Base-by-base conservation (phyloP, 192 early-diverging fungal genomes). In the Coemansia sp. region DNA sequence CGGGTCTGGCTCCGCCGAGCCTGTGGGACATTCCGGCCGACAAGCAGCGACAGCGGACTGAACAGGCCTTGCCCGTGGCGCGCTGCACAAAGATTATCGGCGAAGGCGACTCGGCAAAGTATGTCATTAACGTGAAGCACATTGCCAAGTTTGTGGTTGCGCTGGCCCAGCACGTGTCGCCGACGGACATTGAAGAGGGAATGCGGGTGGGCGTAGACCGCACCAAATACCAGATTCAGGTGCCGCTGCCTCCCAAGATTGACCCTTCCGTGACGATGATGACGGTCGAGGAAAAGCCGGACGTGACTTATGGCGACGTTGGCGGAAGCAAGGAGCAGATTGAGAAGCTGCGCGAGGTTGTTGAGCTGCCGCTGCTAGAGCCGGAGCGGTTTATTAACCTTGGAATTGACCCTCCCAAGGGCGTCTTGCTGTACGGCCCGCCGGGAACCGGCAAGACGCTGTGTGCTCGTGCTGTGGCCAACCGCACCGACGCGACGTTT, bases 291-390 rank as follows among this genome's bases (percentile, higher is more conserved):
- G 97, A 99, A 71, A 99, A 99, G 75, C 97, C 97, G 3, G 97
- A 99, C 81, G 94, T 99, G n/a, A 99, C 97, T 8, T 99, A 99
- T 57, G 83, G 84, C 41, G 95, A 99, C 78, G 90, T 99, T n/a
- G 97, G 97, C 65, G 97, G 97, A 33, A 94, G 97, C 82, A 99
- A 99, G 69, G 97, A 99, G 65, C 95, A 98, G 70, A 98, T 99
- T 77, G 97, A 99, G 62, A 97, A 98, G 83, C 79, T 99, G 26
- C 84, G 95, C 53, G 97, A 99, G 80, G 97, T 99, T 5, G 97
- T 99, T 7, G 97, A 99, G 77, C 70, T 96, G 78, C 97, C 97
- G 19, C 78, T 99, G 26, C 78, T 99, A 38, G 86, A 92, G 75
- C 97, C 97, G 22, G 95, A 97, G 77, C 78, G 93, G 53, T 99